phyloP scores from a whole-genome alignment of 345 rosid species.

The Excoecaria agallocha region DNA sequence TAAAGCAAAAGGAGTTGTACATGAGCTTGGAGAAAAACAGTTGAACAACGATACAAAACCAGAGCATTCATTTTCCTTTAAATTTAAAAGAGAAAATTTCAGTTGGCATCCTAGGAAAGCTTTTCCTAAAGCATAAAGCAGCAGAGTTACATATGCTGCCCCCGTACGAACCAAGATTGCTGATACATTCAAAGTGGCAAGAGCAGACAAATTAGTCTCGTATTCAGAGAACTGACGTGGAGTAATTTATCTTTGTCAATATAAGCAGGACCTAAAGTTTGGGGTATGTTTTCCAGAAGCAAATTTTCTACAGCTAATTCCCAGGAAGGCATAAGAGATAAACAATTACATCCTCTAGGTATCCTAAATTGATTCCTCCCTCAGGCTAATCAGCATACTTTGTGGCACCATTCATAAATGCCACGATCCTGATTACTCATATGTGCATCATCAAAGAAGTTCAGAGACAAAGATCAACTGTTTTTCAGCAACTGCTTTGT shows the following conservation, averaged over 20 bases:
- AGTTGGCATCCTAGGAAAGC: neutral
- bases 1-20: neutral
- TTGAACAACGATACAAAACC: neutral
- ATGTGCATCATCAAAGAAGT: neutral
- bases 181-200: neutral
- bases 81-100: neutral
- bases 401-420: neutral
- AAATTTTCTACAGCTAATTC: neutral
- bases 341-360: neutral
- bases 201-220: neutral
- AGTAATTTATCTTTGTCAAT: neutral
- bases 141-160: neutral
- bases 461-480: neutral
- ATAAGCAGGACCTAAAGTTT: neutral
- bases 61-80: neutral
- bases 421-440: neutral
- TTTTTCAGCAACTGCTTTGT: neutral
- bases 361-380: too few species aligned
- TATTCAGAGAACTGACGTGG: neutral
- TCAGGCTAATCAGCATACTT: neutral
- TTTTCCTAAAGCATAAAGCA: neutral
- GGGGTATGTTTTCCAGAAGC: neutral
- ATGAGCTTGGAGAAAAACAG: neutral
- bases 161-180: neutral
- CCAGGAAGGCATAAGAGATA: neutral